These are phyloP conservation scores for Anethum foeniculum DNA, from an alignment of 140 eudicot genomes.

Conservation along the genomic window DNA sequence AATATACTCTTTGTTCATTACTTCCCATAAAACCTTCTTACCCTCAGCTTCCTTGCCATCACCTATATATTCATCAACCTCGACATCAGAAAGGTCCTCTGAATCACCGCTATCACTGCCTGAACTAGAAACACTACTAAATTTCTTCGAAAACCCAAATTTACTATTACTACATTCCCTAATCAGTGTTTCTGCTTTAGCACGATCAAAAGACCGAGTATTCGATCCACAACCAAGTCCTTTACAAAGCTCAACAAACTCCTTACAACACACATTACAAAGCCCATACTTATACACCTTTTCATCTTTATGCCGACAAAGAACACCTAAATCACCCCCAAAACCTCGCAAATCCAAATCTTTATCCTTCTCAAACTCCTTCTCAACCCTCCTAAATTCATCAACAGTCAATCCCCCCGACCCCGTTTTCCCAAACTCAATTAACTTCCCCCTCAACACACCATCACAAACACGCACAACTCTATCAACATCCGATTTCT, in stretches of 20 bases:
- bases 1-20: constrained; percentile 15
- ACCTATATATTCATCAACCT: constrained; percentile 21
- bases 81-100: constrained; percentile 25
- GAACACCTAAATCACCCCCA: constrained; percentile 22
- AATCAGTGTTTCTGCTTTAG: constrained; percentile 30
- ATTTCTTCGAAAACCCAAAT: neutral
- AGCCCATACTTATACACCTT: constrained; percentile 32
- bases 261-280: constrained; percentile 35
- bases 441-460: neutral
- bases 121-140: neutral
- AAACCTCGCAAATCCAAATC: constrained; percentile 14
- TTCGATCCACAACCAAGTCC: constrained; percentile 34
- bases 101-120: neutral
- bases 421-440: constrained; percentile 3
- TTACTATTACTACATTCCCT: neutral
- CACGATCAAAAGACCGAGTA: constrained; percentile 45
- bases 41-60: constrained; percentile 13
- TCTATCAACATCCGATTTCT: constrained; percentile 34
- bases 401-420: constrained; percentile 22
- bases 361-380: constrained; percentile 31
- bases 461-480: constrained; percentile 4
- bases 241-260: constrained; percentile 29
- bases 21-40: constrained; percentile 28
- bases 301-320: constrained; percentile 33
- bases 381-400: constrained; percentile 23